Percentiles rank a stretch among this genome's conserved stretches.
Conservation (phyloP, 73 alveolate species). For the Paraurostyla sp. region DNA sequence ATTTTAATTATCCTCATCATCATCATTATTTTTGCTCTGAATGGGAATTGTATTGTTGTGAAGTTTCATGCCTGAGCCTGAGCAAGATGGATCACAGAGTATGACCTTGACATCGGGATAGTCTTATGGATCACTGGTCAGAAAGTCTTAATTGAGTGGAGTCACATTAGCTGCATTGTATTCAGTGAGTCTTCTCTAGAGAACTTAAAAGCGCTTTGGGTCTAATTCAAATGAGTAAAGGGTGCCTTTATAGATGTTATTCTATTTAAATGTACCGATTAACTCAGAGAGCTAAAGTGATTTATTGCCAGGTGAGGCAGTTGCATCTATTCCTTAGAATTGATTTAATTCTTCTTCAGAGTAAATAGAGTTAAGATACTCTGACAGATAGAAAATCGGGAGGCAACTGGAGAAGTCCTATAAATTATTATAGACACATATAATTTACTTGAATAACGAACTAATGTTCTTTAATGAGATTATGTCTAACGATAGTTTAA, state of each 20-base stretch:
- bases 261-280: neutral
- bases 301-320: slow-evolving; percentile 79
- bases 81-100: slow-evolving; percentile 74
- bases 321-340: slow-evolving; percentile 60
- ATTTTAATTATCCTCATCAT: neutral
- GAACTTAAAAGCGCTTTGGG: slow-evolving; percentile 46
- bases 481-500: slow-evolving; percentile 17
- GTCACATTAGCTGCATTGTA: slow-evolving; percentile 17
- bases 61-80: slow-evolving; percentile 70
- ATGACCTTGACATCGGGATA: slow-evolving; percentile 50
- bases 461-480: neutral
- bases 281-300: slow-evolving; percentile 63
- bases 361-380: neutral
- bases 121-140: neutral
- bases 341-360: neutral
- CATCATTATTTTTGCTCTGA: no score
- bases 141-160: slow-evolving; percentile 59
- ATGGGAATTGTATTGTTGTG: no score
- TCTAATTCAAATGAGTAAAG: slow-evolving; percentile 64
- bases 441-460: neutral
- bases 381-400: slow-evolving; percentile 20
- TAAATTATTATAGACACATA: neutral
- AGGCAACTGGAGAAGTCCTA: slow-evolving; percentile 58
- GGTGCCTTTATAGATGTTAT: slow-evolving; percentile 26
- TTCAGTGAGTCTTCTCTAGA: slow-evolving; percentile 37